Base-by-base conservation (phyloP, 2,329 filamentous ascomycete genomes). In the Harringtonia aguacate region DNA sequence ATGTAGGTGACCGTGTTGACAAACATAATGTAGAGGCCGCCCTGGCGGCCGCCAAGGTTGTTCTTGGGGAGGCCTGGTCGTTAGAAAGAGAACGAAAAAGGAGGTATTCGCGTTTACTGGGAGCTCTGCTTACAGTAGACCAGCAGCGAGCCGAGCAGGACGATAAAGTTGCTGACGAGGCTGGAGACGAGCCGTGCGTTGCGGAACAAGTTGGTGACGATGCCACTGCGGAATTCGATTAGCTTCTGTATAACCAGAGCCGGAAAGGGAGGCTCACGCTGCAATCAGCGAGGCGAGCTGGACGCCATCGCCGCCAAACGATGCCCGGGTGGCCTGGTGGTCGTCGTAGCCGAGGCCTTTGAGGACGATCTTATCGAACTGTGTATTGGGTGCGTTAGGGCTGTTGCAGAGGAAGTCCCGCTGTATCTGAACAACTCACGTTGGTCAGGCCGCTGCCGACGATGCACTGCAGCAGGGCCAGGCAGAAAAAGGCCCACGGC, bases 1-100 rank as follows among this genome's bases (percentile, higher is more conserved):
- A 75, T 78, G 4, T 77, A 70, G 39, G 54, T 59, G 37, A 52
- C 46, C 35, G 81, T 64, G 54, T 81, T 81, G 47, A 74, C 77
- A 51, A 21, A 49, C 43, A 72, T 68, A 14, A 74, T 55, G 47
- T 74, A 74, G 48, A 73, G 73, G 0, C 69, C 69, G 38, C 73
- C 65, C 12, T 74, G 56, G 28, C 73, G 53, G 8, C 67, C 67
- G 0, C 67, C 69, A 47, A 70, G 71, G 21, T 72, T 61, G 1
- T 60, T 49, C 4, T 67, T 60, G 0, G 68, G 65, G 0, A 73
- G 61, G 0, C 39, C 29, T 39, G 28, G 5, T 27, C 29, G 14
- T 33, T 30, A 22, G 36, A 27, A 8, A 22, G 34, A 12, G 8
- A 30, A 33, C 14, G 5, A 14, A 17, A 22, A 18, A 9, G 9